These are phyloP conservation scores for Clonostachys solani DNA, from an alignment of 2,329 filamentous ascomycete species.

Conservation along the genomic window DNA sequence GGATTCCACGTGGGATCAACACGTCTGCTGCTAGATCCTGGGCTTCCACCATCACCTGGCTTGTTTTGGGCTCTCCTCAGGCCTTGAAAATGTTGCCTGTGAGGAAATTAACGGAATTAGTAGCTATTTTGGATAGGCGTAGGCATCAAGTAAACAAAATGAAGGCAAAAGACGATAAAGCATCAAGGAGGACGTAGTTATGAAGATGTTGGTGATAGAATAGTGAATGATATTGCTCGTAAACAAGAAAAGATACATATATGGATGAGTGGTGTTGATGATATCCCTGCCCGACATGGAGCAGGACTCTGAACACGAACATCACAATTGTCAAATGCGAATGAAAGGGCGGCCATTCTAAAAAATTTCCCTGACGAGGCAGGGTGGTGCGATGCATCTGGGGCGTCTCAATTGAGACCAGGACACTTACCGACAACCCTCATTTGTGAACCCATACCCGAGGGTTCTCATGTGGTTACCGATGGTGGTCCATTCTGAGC, in stretches of 20 bases:
- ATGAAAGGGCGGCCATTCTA: too few relatives aligned
- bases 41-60: constrained; percentile 31
- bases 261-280: neutral
- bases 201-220: too few relatives aligned
- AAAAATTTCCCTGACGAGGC: too few relatives aligned
- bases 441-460: constrained; percentile 61
- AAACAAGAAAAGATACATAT: neutral
- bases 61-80: constrained; percentile 52
- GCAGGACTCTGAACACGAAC: neutral
- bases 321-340: neutral
- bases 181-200: too few relatives aligned
- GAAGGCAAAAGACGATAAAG: neutral
- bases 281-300: neutral
- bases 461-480: constrained; percentile 55
- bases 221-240: neutral
- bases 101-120: neutral
- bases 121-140: neutral
- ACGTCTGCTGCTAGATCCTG: constrained; percentile 27
- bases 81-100: constrained; percentile 58
- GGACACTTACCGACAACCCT: constrained; percentile 56
- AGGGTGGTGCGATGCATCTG: constrained; percentile 1
- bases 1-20: constrained; percentile 51
- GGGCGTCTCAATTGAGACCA: neutral
- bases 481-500: constrained; percentile 57
- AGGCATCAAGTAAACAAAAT: neutral